A percentile compares a stretch with the other conserved stretches of the same genome.
Evolutionary conservation across 2,329 filamentous ascomycete species (phyloP).

Genomic region (Aphanoascus verrucosus): DNA sequence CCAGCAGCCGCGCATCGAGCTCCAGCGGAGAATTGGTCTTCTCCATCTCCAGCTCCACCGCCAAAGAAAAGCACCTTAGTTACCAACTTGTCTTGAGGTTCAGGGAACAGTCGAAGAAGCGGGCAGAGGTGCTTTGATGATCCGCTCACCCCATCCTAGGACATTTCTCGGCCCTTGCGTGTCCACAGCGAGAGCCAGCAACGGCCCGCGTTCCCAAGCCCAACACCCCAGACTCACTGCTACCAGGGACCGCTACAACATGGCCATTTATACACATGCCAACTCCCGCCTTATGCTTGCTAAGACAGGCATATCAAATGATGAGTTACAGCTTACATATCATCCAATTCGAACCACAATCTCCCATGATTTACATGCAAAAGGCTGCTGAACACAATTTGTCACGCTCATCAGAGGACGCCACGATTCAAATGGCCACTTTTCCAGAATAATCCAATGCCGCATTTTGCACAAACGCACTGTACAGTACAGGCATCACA

Average conservation of each 20-base stretch:
- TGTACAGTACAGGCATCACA: neutral
- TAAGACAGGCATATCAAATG: too few relatives aligned
- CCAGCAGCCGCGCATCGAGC: neutral
- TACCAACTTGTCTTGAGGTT: too few relatives aligned
- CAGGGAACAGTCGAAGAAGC: too few relatives aligned
- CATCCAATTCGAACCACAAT: neutral
- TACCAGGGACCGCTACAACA: neutral
- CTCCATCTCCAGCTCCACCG: neutral
- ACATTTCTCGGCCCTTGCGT: slow-evolving; percentile 1
- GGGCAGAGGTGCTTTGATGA: too few relatives aligned
- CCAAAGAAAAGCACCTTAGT: neutral
- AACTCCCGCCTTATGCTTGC: too few relatives aligned
- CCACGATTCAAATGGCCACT: neutral
- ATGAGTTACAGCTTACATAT: too few relatives aligned
- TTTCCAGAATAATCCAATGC: neutral
- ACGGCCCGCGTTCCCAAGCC: neutral
- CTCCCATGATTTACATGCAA: neutral
- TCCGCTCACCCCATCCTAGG: neutral
- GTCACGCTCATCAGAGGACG: neutral
- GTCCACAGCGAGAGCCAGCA: neutral
- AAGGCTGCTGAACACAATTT: neutral
- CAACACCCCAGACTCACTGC: neutral
- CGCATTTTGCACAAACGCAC: neutral
- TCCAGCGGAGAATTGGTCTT: neutral
- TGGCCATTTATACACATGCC: neutral